Evolutionary conservation across 768 basidiomycete species (phyloP), one percentile per base, ranked within the genome.

Genomic region (Rhizopogon vinicolor): DNA sequence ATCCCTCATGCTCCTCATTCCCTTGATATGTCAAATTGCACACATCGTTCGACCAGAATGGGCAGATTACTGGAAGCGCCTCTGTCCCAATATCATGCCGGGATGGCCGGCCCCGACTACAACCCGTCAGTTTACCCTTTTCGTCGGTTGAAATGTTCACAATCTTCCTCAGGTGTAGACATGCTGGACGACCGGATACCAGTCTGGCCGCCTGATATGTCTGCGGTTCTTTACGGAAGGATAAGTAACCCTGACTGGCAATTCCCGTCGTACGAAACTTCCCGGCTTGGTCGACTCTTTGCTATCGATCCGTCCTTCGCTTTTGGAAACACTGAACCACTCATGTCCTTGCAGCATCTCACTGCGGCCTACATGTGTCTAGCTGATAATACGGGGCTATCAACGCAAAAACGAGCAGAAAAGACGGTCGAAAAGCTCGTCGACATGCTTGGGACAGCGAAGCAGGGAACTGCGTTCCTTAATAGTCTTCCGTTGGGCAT

Each of bases 61-160:
- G 94, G 83, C 83, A 6, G 93, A 97, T 70, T 94, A 94, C 65
- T 96, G 93, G 94, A 87, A 87, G 63, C 80, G 93, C 12, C 72
- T 92, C 41, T 84, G 84, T 61, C 89, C 92, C 3, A 78, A 81
- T 44, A 78, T 78, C 28, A 72, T 79, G 60, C 70, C 73, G n/a
- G 66, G 69, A 29, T 90, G 90, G 91, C 82, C 83, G 1, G 74
- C 78, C 2, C 71, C 78, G 14, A 64, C 70, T 3, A 72, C 68
- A 37, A 62, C 74, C 51, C 62, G 64, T 66, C 28, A 52, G 57
- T 54, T 12, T 41, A 51, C 13, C 25, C 14, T 3, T 31, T 29
- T 28, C 31, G 40, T 44, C 37, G 1, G 9, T 33, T n/a, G 22
- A 19, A 44, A 48, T 41, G 5, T n/a, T 22, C 10, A 13, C 39